phyloP scores from a whole-genome alignment of 2,329 filamentous ascomycete genomes.

The Colletotrichum sp. region DNA sequence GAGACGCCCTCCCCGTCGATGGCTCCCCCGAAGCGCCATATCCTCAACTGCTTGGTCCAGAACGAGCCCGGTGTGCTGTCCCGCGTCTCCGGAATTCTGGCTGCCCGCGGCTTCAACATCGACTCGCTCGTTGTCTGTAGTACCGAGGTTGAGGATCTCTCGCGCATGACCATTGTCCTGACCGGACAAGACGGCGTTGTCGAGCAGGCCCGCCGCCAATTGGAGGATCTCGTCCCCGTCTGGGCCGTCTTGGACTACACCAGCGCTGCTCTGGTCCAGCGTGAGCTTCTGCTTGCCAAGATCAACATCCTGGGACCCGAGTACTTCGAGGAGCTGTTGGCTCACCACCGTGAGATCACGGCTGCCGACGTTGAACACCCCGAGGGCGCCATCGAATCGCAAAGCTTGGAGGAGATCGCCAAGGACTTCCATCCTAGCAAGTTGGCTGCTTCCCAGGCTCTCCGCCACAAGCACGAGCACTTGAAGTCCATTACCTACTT shows the following conservation, averaged over 20 bases:
- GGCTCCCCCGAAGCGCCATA: constrained; percentile 88
- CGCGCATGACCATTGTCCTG: constrained; percentile 98
- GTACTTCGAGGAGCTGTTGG: constrained; percentile 96
- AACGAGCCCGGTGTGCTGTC: constrained; percentile 98
- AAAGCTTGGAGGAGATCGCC: constrained; percentile 50
- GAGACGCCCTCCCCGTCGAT: constrained; percentile 88
- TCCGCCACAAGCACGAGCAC: constrained; percentile 98
- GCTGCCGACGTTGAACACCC: constrained; percentile 49
- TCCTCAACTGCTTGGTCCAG: constrained; percentile 98
- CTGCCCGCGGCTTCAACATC: constrained; percentile 97
- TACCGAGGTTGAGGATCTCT: constrained; percentile 95
- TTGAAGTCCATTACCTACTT: constrained; percentile 95
- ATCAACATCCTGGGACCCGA: constrained; percentile 96
- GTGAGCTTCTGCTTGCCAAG: constrained; percentile 94
- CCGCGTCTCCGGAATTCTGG: constrained; percentile 93
- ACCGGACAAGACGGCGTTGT: constrained; percentile 96
- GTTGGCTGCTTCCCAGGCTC: constrained; percentile 83
- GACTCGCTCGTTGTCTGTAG: constrained; percentile 97
- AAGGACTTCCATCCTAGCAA: constrained; percentile 90
- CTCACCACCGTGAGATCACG: constrained; percentile 91
- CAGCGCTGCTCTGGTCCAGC: constrained; percentile 88
- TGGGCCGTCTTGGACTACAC: constrained; percentile 99
- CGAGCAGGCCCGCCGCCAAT: constrained; percentile 92
- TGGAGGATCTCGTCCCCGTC: constrained; percentile 96
- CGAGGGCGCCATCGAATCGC: constrained; percentile 35